A percentile compares a stretch with the other conserved stretches of the same genome.
Evolutionary conservation across 768 basidiomycete genomes (phyloP).

Genomic region (Ephemerocybe angulata): DNA sequence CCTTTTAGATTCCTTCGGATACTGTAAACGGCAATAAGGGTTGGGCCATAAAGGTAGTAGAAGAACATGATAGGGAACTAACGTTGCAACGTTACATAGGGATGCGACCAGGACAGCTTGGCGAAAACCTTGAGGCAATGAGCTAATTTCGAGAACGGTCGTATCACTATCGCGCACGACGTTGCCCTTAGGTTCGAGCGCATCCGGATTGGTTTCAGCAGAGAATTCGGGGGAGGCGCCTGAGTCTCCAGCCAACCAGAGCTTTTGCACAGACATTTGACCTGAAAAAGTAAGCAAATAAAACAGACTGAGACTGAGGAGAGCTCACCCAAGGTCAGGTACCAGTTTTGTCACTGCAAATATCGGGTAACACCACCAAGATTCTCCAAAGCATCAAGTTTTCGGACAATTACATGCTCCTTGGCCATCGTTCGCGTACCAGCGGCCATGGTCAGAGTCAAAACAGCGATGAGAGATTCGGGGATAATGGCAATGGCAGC

Average conservation of each 20-base stretch:
- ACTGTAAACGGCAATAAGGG: constrained; percentile 14
- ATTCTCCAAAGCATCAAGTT: constrained; percentile 62
- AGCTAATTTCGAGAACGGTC: constrained; percentile 16
- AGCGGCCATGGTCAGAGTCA: constrained; percentile 58
- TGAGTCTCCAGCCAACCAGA: constrained; percentile 33
- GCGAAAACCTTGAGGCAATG: constrained; percentile 21
- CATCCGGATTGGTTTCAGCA: constrained; percentile 30
- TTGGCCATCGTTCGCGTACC: constrained; percentile 53
- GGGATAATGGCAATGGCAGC: constrained; percentile 38
- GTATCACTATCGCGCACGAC: constrained; percentile 23
- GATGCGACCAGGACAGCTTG: constrained; percentile 30
- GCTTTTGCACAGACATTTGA: constrained; percentile 38
- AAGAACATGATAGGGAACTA: constrained; percentile 13
- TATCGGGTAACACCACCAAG: constrained; percentile 51
- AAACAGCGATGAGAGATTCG: constrained; percentile 41
- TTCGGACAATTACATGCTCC: constrained; percentile 58
- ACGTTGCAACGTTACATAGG: constrained; percentile 38
- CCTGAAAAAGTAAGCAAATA: constrained; percentile 20
- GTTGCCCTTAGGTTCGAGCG: constrained; percentile 29
- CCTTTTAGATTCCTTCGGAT: constrained; percentile 38
- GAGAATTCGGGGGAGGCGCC: constrained; percentile 24
- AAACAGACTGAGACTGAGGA: background rate
- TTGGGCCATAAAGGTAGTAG: background rate
- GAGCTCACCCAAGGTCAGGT: constrained; percentile 43
- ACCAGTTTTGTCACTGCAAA: constrained; percentile 67